phyloP scores from a whole-genome alignment of 2,329 filamentous ascomycete genomes.

The Chrysoporthe puriensis region DNA sequence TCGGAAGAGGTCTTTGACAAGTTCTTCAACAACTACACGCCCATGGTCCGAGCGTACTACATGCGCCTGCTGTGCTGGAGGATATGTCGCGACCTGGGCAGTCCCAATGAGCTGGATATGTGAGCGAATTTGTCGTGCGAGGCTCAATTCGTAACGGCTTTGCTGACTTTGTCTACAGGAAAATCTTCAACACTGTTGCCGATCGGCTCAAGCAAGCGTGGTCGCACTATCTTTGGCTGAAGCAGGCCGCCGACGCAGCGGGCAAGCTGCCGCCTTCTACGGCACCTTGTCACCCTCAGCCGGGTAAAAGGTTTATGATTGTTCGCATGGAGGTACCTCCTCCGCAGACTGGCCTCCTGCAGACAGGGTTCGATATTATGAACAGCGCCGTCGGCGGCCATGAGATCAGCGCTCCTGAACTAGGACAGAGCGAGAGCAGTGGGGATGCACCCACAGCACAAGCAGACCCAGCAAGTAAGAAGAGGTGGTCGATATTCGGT shows the following conservation, averaged over 20 bases:
- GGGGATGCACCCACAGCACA: constrained; percentile 33
- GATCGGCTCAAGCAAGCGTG: constrained; percentile 73
- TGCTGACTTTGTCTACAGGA: constrained; percentile 49
- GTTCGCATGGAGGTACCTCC: constrained; percentile 73
- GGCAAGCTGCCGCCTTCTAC: constrained; percentile 68
- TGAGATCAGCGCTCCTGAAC: constrained; percentile 27
- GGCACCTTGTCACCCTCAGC: constrained; percentile 81
- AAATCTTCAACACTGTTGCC: constrained; percentile 70
- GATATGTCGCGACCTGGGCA: constrained; percentile 75
- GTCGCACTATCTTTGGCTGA: constrained; percentile 78
- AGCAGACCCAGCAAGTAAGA: constrained; percentile 43
- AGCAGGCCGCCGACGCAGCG: constrained; percentile 64
- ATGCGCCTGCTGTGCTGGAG: constrained; percentile 92
- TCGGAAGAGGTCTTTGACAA: constrained; percentile 75
- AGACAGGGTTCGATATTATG: constrained; percentile 28
- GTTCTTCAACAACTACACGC: constrained; percentile 92
- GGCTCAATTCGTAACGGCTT: not conserved
- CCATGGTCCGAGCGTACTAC: constrained; percentile 92
- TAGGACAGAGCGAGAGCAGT: constrained; percentile 22
- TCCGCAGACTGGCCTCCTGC: constrained; percentile 51
- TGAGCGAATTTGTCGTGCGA: constrained; percentile 49
- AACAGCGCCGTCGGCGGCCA: constrained; percentile 50
- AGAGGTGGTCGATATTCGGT: constrained; percentile 68
- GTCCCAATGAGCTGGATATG: constrained; percentile 66
- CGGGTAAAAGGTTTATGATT: constrained; percentile 84